Conservation (phyloP, 2,329 filamentous ascomycete species). For the Drechslera avenae region DNA sequence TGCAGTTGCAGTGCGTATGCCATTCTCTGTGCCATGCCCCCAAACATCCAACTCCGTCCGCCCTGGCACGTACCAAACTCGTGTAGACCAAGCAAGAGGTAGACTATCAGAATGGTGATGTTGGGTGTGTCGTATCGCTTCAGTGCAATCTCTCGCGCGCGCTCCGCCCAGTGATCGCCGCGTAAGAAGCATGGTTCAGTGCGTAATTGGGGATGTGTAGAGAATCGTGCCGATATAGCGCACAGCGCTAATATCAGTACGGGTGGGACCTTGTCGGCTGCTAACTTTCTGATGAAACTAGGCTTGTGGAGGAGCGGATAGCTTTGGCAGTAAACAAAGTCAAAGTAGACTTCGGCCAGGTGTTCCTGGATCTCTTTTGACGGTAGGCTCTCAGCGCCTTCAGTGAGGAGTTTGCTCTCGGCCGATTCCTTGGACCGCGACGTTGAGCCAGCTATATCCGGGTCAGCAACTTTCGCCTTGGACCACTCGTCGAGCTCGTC, state of each 20-base stretch:
- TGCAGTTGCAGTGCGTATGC: constrained; percentile 94
- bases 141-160: constrained; percentile 84
- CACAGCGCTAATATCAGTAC: constrained; percentile 93
- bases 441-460: constrained; percentile 58
- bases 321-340: constrained; percentile 92
- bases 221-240: constrained; percentile 93
- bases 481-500: constrained; percentile 83
- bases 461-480: constrained; percentile 59
- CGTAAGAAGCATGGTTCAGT: constrained; percentile 80
- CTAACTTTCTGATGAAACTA: constrained; percentile 90
- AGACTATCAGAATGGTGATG: constrained; percentile 91
- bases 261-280: constrained; percentile 79
- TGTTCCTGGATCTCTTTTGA: constrained; percentile 89
- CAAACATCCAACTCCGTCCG: constrained; percentile 92
- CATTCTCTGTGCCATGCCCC: constrained; percentile 94
- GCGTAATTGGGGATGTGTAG: constrained; percentile 79
- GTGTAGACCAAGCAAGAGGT: constrained; percentile 85
- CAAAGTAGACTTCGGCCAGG: constrained; percentile 91
- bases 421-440: constrained; percentile 61
- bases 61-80: constrained; percentile 98
- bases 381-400: constrained; percentile 83
- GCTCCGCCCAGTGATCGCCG: constrained; percentile 87
- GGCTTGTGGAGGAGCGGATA: constrained; percentile 96
- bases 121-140: constrained; percentile 93
- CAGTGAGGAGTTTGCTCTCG: constrained; percentile 76